A percentile compares a stretch with the other conserved stretches of the same genome.
phyloP scores from a whole-genome alignment of 345 rosid species.

The Barbarea vulgaris region DNA sequence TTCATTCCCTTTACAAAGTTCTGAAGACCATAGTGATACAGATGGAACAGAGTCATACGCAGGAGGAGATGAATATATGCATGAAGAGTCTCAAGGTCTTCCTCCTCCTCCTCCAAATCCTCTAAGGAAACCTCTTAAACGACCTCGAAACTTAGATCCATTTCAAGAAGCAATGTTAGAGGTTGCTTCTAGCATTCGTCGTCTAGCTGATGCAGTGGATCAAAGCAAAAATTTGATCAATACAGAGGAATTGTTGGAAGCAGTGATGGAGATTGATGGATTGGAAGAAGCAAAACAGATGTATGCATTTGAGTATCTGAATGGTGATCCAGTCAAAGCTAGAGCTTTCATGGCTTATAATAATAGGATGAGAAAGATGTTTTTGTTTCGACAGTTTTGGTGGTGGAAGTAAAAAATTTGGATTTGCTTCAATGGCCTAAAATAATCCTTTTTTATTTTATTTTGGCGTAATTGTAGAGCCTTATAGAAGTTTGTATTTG shows the following conservation, averaged over 20 bases:
- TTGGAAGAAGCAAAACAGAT: constrained; percentile 83
- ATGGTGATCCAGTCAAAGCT: constrained; percentile 84
- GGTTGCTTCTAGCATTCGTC: constrained; percentile 72
- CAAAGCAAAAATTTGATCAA: constrained; percentile 52
- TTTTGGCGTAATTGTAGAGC: constrained; percentile 2
- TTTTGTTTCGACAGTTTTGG: constrained; percentile 84
- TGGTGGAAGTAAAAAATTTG: constrained; percentile 69
- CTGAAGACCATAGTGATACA: constrained; percentile 66
- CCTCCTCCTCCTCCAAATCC: constrained; percentile 61
- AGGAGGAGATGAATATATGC: constrained; percentile 52
- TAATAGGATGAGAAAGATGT: constrained; percentile 71
- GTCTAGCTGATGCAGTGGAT: constrained; percentile 74
- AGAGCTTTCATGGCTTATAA: constrained; percentile 83
- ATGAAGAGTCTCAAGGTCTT: constrained; percentile 56
- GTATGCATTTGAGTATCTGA: constrained; percentile 87
- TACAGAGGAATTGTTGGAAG: constrained; percentile 65
- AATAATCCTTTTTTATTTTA: background rate
- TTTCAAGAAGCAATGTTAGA: constrained; percentile 75
- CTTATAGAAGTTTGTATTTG: constrained; percentile 2
- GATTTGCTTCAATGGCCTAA: constrained; percentile 7
- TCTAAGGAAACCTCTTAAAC: constrained; percentile 56
- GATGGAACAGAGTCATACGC: constrained; percentile 83
- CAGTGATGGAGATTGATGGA: constrained; percentile 90
- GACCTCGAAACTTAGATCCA: constrained; percentile 58
- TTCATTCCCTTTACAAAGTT: constrained; percentile 62